Base-by-base conservation (phyloP, 2,329 filamentous ascomycete genomes). In the Trichoderma koningii region DNA sequence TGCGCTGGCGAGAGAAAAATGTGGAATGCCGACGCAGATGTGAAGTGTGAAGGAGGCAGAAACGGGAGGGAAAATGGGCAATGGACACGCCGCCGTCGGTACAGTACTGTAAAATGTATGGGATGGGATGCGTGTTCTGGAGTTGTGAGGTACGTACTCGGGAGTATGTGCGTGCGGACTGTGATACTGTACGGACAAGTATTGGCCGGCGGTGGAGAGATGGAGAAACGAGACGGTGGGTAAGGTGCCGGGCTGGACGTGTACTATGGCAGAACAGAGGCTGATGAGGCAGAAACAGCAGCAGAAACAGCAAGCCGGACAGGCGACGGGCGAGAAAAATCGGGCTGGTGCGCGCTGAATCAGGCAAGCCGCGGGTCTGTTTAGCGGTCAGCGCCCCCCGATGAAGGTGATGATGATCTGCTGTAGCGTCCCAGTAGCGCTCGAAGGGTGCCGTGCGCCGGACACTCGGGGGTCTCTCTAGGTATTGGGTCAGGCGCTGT, bases 401-500 rank as follows among this genome's bases (percentile, higher is more conserved):
- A 52, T 44, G 28, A 56, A 51, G 48, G 64, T 63, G 64, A 66
- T 66, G 64, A 66, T 63, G 64, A 66, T 66, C 64, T 66, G 59
- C 51, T 66, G 63, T 66, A 66, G 64, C 64, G 64, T 63, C 64
- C 55, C 57, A 56, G 59, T 66, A 66, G 64, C 45, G 64, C 64
- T 62, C 59, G 12, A 9, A 45, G 48, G 9, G 28, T 34, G 34
- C 34, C 26, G 34, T 38, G 14, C 26, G 28, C 47, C 38, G 51
- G 34, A 38, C 34, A 38, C 34, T 38, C 42, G 56, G 52, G 55
- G 44, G 55, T 45, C 42, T 41, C 23, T 57, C 17, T 47, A 47
- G 41, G 30, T 30, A 30, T 9, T 9, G 7, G 30, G 7, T 7
- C 30, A 9, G 30, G 30, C 9, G 41, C 55, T 28, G 23, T 21